Conservation (phyloP, 305 asterid species). For the Solanum hybrid region DNA sequence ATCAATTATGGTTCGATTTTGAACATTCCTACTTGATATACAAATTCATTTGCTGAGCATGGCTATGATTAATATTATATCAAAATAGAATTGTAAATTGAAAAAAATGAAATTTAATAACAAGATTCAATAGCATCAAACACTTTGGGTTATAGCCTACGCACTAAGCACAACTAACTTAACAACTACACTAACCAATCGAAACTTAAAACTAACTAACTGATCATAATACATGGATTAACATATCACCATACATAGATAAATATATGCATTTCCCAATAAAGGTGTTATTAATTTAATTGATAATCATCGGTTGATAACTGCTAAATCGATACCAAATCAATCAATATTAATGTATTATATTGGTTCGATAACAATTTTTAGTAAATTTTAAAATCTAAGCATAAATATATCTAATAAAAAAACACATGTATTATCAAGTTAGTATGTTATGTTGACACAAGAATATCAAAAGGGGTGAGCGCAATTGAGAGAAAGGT, state of each 20-base stretch:
- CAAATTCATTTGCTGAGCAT: neutral
- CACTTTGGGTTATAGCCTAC: neutral
- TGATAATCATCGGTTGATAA: neutral
- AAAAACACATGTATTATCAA: neutral
- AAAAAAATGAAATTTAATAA: no score
- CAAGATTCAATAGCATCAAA: neutral
- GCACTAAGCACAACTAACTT: neutral
- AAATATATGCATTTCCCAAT: neutral
- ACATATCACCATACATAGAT: neutral
- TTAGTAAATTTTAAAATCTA: neutral
- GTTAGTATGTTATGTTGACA: neutral
- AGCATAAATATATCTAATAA: neutral
- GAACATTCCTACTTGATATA: neutral
- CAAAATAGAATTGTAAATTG: neutral
- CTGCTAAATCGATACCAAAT: neutral
- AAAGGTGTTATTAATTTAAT: no score
- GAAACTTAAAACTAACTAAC: neutral
- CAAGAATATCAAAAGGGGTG: neutral
- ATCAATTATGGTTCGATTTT: neutral
- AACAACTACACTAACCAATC: neutral
- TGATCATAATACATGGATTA: neutral
- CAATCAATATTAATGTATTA: neutral
- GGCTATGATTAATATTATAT: neutral
- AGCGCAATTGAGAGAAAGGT: neutral
- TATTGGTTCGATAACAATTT: neutral